phyloP scores from a whole-genome alignment of 805 yeast genomes.

The Saccharomyces paradoxus region DNA sequence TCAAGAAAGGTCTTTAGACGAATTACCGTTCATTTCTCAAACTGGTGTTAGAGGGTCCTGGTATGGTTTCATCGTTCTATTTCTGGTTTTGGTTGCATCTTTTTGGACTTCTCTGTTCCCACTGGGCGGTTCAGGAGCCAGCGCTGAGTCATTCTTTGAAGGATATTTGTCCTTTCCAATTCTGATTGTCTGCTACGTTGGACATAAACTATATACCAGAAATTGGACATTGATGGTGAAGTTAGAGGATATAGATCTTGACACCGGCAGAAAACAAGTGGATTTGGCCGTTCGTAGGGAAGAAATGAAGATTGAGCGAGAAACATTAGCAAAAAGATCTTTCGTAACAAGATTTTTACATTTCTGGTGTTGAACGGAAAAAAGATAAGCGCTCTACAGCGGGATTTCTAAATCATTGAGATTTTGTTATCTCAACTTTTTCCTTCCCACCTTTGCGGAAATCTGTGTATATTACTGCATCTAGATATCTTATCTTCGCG shows the following conservation, averaged over 20 bases:
- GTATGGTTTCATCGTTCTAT: constrained; percentile 47
- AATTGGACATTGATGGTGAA: constrained; percentile 32
- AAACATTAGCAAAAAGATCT: constrained; percentile 33
- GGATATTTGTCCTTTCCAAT: constrained; percentile 63
- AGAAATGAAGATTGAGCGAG: constrained; percentile 42
- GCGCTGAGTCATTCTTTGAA: constrained; percentile 52
- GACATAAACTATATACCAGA: constrained; percentile 46
- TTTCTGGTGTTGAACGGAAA: constrained; percentile 37
- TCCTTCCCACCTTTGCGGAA: neutral
- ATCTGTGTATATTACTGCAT: neutral
- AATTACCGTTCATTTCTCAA: constrained; percentile 54
- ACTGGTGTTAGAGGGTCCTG: constrained; percentile 56
- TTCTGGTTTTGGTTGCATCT: constrained; percentile 56
- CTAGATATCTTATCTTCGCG: constrained; percentile 2
- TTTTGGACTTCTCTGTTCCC: constrained; percentile 77
- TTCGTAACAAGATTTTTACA: constrained; percentile 35
- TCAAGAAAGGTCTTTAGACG: constrained; percentile 52
- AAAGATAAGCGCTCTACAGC: neutral
- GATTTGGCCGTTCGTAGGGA: constrained; percentile 44
- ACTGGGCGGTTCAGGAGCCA: constrained; percentile 41
- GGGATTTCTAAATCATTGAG: neutral
- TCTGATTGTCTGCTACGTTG: constrained; percentile 48
- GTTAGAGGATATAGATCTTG: constrained; percentile 47
- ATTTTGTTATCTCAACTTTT: neutral
- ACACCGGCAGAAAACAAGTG: constrained; percentile 47